These are phyloP conservation scores for Samsoniella hepiali DNA, from an alignment of 2,329 filamentous ascomycete species.

Conservation along the genomic window DNA sequence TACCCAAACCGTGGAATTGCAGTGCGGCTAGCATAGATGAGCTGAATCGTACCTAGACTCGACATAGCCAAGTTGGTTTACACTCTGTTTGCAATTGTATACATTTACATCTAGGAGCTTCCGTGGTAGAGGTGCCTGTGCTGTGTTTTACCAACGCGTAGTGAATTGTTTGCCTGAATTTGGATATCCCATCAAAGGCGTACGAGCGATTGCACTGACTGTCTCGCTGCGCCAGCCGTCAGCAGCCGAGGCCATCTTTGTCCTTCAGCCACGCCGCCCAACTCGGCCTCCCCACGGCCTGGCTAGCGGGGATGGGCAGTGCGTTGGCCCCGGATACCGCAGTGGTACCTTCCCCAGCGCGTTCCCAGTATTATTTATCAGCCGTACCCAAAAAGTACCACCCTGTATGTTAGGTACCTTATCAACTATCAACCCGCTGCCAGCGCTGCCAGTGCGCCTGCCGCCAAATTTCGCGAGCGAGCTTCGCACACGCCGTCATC, in stretches of 20 bases:
- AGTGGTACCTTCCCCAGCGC: not conserved
- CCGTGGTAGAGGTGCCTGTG: not conserved
- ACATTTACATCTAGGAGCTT: not conserved
- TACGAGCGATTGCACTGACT: not conserved
- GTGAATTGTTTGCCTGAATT: not conserved
- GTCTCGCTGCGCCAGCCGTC: not conserved
- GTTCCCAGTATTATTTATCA: not conserved
- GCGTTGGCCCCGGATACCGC: not conserved
- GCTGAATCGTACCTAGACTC: conserved; percentile 1
- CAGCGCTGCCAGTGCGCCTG: conserved; percentile 6
- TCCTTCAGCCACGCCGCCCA: not conserved
- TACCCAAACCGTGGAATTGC: conserved; percentile 4
- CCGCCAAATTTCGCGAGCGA: conserved; percentile 18
- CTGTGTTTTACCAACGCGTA: not conserved
- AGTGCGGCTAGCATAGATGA: conserved; percentile 4
- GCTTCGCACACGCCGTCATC: conserved; percentile 17
- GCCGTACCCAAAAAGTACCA: not conserved
- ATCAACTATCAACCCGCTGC: not conserved
- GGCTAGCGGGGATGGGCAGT: conserved; percentile 8
- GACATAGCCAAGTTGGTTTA: conserved; percentile 1
- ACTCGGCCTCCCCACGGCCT: not conserved
- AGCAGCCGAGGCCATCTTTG: not conserved
- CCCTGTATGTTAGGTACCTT: not conserved
- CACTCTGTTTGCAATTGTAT: not conserved
- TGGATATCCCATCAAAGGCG: not conserved